Evolutionary conservation across 2,329 filamentous ascomycete genomes (phyloP).

Genomic region (Penicillium sp.): DNA sequence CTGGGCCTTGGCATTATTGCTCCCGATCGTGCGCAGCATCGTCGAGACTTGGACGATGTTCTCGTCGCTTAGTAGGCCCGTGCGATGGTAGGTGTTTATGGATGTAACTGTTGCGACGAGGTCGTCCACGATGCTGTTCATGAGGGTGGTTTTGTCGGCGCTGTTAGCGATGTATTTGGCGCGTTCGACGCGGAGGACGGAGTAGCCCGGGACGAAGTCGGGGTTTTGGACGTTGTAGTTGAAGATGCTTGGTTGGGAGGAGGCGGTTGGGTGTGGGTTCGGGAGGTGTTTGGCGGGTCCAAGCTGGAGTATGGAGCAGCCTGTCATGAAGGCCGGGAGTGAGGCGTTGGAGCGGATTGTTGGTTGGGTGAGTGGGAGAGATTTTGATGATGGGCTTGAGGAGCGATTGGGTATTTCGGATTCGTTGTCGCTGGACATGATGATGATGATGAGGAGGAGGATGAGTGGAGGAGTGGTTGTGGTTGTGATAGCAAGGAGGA

Average conservation of each 20-base stretch:
- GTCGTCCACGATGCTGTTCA: conserved; percentile 33
- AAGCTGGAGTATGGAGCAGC: too few relatives aligned
- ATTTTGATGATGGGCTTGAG: too few relatives aligned
- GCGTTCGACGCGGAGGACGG: conserved; percentile 24
- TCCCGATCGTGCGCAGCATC: background rate
- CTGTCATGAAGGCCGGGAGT: too few relatives aligned
- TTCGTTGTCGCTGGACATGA: background rate
- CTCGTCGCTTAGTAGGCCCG: conserved; percentile 23
- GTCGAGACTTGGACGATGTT: conserved; percentile 30
- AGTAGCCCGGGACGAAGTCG: conserved; percentile 10
- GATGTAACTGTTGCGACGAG: conserved; percentile 32
- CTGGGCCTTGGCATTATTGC: conserved; percentile 18
- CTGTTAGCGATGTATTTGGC: conserved; percentile 11
- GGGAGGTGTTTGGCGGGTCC: too few relatives aligned
- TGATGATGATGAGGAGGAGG: too few relatives aligned
- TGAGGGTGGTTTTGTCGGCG: conserved; percentile 22
- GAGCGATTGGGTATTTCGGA: background rate
- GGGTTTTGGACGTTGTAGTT: background rate
- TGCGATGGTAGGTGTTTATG: conserved; percentile 29
- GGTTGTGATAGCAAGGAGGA: background rate
- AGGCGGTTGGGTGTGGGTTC: too few relatives aligned
- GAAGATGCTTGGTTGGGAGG: background rate
- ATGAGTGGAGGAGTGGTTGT: background rate
- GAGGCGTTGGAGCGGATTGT: too few relatives aligned
- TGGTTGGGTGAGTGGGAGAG: too few relatives aligned